Conservation (phyloP, 2,329 filamentous ascomycete genomes). For the Ophiostoma tasmaniense region DNA sequence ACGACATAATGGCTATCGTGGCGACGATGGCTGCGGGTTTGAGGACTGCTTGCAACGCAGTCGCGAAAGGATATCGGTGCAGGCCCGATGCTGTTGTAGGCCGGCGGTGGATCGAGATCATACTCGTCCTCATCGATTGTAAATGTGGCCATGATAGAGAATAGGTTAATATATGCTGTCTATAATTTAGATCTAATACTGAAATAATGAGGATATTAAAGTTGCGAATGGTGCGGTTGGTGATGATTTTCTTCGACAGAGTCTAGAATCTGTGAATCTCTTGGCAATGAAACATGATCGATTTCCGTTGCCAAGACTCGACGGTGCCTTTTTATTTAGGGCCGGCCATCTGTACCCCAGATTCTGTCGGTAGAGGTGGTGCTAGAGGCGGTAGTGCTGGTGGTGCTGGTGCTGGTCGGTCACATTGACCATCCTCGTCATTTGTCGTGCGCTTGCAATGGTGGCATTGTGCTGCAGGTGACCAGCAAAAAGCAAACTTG, state of each 20-base stretch:
- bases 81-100: not conserved
- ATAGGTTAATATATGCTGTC: too few relatives aligned
- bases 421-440: not conserved
- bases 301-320: slow-evolving; percentile 1
- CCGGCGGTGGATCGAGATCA: not conserved
- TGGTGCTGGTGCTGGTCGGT: not conserved
- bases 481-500: not conserved
- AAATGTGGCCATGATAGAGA: not conserved
- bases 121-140: not conserved
- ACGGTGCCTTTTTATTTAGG: not conserved
- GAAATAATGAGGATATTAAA: too few relatives aligned
- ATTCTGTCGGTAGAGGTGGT: not conserved
- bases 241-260: not conserved
- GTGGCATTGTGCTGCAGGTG: not conserved
- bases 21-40: not conserved
- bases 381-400: not conserved
- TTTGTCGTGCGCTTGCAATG: not conserved
- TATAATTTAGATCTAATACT: too few relatives aligned
- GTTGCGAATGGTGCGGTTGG: not conserved
- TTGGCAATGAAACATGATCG: not conserved
- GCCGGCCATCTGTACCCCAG: not conserved
- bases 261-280: not conserved
- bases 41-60: not conserved
- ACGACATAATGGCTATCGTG: not conserved
- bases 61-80: not conserved